Percentiles rank a stretch among this genome's conserved stretches.
Conservation (phyloP, 495 filamentous ascomycete genomes). For the Chaetomium tenue region DNA sequence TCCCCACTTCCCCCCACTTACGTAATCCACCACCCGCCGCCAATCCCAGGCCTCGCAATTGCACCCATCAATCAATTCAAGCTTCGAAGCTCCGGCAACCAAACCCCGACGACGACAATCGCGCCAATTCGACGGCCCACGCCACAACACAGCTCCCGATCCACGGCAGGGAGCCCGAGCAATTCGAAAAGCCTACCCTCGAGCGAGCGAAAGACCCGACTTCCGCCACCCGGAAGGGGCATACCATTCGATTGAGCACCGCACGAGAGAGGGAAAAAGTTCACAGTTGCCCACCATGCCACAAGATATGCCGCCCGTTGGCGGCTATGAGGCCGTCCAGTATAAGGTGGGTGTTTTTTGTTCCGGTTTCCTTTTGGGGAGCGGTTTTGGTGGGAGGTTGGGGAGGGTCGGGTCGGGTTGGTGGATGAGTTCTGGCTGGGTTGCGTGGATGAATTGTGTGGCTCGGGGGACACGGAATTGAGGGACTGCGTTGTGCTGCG, state of each 20-base stretch:
- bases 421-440: background rate
- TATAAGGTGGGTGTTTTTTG: conserved; percentile 73
- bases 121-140: background rate
- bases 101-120: background rate
- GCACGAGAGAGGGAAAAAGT: conserved; percentile 8
- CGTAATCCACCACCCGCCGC: background rate
- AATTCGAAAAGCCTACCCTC: background rate
- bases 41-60: conserved; percentile 9
- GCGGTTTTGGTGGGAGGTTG: background rate
- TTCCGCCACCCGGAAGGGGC: background rate
- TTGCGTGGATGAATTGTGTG: background rate
- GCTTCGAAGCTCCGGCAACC: conserved; percentile 8
- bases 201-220: background rate
- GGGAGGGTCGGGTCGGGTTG: background rate
- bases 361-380: conserved; percentile 2
- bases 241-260: background rate
- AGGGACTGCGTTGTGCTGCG: no score
- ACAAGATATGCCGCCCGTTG: conserved; percentile 89
- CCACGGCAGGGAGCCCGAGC: background rate
- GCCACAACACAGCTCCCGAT: background rate
- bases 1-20: conserved; percentile 1
- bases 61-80: background rate
- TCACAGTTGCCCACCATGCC: conserved; percentile 52
- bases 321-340: conserved; percentile 93
- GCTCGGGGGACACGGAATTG: no score